These are phyloP conservation scores for Cerioporus squamosus DNA, from an alignment of 1,284 basidiomycete species.

Conservation along the genomic window DNA sequence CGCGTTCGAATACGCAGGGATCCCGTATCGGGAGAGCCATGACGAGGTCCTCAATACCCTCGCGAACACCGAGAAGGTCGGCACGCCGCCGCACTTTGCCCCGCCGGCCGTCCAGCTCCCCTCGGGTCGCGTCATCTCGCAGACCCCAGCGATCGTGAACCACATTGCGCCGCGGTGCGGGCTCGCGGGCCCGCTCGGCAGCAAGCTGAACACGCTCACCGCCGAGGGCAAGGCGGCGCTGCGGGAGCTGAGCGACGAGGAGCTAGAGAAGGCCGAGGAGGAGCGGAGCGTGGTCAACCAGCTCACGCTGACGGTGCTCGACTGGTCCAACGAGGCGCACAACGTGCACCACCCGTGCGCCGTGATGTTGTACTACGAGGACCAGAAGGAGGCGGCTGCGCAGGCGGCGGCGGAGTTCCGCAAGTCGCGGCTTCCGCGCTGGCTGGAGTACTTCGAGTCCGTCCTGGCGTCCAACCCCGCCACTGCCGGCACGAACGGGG, in stretches of 20 bases:
- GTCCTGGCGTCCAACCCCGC: conserved; percentile 39
- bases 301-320: conserved; percentile 46
- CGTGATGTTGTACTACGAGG: conserved; percentile 46
- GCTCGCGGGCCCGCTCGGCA: conserved; percentile 35
- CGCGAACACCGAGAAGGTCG: conserved; percentile 21
- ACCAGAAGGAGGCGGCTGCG: conserved; percentile 45
- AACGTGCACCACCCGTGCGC: conserved; percentile 45
- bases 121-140: conserved; percentile 38
- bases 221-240: conserved; percentile 19
- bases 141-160: conserved; percentile 47
- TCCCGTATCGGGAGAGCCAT: conserved; percentile 41
- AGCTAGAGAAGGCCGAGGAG: conserved; percentile 30
- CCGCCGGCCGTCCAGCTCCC: conserved; percentile 42
- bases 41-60: conserved; percentile 23
- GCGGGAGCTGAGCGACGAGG: conserved; percentile 22
- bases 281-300: conserved; percentile 41
- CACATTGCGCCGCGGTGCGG: conserved; percentile 46
- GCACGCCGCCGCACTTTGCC: conserved; percentile 40
- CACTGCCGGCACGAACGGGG: conserved; percentile 20
- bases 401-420: conserved; percentile 43
- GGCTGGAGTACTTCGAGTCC: conserved; percentile 44
- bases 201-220: conserved; percentile 23
- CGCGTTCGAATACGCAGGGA: conserved; percentile 45
- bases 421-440: conserved; percentile 49
- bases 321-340: conserved; percentile 47